A percentile compares a stretch with the other conserved stretches of the same genome.
Conservation (phyloP, 2,329 filamentous ascomycete genomes). For the Fusarium sulawesiense region DNA sequence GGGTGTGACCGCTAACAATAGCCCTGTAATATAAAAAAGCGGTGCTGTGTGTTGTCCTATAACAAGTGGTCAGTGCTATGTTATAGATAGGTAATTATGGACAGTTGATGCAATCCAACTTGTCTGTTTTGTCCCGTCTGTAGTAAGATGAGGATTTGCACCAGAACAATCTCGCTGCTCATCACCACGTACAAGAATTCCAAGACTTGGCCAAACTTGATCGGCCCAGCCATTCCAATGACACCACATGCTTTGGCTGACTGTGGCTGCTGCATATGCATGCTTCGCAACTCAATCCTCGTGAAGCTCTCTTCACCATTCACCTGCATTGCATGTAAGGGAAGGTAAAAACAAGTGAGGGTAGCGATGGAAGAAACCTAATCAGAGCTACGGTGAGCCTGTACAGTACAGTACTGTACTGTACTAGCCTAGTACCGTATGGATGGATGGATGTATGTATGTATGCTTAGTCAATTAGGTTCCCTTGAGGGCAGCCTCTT, state of each 20-base stretch:
- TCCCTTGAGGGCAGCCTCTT: constrained; percentile 9
- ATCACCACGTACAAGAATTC: constrained; percentile 21
- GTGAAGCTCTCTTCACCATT: background rate
- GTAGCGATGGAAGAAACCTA: constrained; percentile 14
- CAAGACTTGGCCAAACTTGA: constrained; percentile 38
- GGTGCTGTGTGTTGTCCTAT: constrained; percentile 5
- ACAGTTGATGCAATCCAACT: background rate
- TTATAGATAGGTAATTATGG: background rate
- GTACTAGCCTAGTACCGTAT: background rate
- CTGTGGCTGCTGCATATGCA: constrained; percentile 10
- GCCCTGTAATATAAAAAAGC: constrained; percentile 24
- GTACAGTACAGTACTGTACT: background rate
- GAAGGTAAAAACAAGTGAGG: background rate
- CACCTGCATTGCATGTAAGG: background rate
- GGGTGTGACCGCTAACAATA: constrained; percentile 18
- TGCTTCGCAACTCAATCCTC: constrained; percentile 21
- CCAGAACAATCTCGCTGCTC: constrained; percentile 23
- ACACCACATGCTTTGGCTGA: constrained; percentile 18
- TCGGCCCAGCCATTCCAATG: constrained; percentile 24
- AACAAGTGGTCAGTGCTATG: constrained; percentile 6
- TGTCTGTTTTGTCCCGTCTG: constrained; percentile 1
- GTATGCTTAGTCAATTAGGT: constrained; percentile 6
- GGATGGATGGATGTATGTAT: background rate
- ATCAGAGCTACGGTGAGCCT: background rate
- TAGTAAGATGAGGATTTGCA: constrained; percentile 32